Evolutionary conservation across 805 yeast genomes (phyloP).

Genomic region (Vanderwaltozyma tropicalis): DNA sequence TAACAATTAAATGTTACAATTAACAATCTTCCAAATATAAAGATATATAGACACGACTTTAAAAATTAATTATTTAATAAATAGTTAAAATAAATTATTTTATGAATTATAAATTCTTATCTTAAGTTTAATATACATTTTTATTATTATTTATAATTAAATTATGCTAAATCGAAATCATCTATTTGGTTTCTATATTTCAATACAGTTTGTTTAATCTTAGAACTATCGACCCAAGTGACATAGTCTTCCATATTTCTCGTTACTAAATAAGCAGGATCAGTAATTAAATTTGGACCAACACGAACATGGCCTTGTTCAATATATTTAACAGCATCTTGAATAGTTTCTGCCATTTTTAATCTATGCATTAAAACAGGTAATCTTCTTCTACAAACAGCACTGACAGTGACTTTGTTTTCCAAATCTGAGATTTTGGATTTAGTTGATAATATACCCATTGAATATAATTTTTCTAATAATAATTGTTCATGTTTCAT

Average conservation of each 20-base stretch:
- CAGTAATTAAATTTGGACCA: constrained; percentile 92
- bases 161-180: constrained; percentile 42
- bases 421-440: constrained; percentile 88
- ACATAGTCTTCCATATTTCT: constrained; percentile 91
- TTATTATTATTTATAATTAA: background rate
- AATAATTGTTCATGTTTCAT: constrained; percentile 79
- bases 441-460: constrained; percentile 84
- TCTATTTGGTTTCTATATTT: constrained; percentile 71
- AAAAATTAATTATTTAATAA: too few species aligned
- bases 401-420: constrained; percentile 84
- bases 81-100: too few species aligned
- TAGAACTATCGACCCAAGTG: constrained; percentile 95
- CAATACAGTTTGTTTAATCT: constrained; percentile 82
- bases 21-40: too few species aligned
- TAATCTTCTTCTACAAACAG: constrained; percentile 82
- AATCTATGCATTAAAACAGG: constrained; percentile 92
- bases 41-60: too few species aligned
- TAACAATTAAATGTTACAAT: background rate
- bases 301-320: constrained; percentile 98
- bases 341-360: constrained; percentile 83
- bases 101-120: too few species aligned
- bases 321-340: constrained; percentile 82
- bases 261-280: constrained; percentile 89
- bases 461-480: constrained; percentile 73
- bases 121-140: too few species aligned